Base-by-base conservation (phyloP, 768 basidiomycete genomes). In the Mycena haematopus region DNA sequence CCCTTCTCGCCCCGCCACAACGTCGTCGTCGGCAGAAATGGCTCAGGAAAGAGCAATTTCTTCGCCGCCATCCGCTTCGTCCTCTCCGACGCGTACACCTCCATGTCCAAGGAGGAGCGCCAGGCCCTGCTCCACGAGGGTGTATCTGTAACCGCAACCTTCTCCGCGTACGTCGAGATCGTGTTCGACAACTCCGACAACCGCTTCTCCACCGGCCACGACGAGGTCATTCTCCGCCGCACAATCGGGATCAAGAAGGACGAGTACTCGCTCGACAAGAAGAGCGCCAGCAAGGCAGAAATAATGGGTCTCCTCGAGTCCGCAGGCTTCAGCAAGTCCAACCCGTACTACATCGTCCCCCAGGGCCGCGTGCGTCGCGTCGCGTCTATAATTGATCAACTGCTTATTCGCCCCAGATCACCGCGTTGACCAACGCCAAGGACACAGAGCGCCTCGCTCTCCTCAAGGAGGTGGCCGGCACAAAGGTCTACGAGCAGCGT, bases 171-270 rank as follows among this genome's bases (percentile, higher is more conserved):
- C 70, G 91, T 93, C 51, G 96, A 99, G 76, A 96, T 98, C 52
- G 84, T 97, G 1, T 98, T 98, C 72, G 96, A 98, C 79, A 99
- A 97, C 75, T 82, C 88, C 3, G 95, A 97, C 75, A 90, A 91
- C 64, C 87, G 97, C 2, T 98, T 99, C 74, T 95, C 95, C 0
- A 99, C 95, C 19, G 90, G 90, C 14, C 87, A 91, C 55, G 89
- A 93, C 1, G 93, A 95, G 65, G 86, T 97, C 46, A 86, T 92
- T 31, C 82, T 99, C 5, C 86, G 97, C 14, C 86, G 97, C 31
- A 99, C 97, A 2, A 98, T 99, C 59, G 97, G 97, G 52, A 74
- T 95, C 45, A 99, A 99, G 83, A 99, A 99, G 78, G 97, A 99
- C 72, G 97, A 99, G 78, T 99, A 99, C 78, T 93, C 92, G 66